Evolutionary conservation across 139 green algal species (phyloP).

Genomic region (Coelastrella sp.): DNA sequence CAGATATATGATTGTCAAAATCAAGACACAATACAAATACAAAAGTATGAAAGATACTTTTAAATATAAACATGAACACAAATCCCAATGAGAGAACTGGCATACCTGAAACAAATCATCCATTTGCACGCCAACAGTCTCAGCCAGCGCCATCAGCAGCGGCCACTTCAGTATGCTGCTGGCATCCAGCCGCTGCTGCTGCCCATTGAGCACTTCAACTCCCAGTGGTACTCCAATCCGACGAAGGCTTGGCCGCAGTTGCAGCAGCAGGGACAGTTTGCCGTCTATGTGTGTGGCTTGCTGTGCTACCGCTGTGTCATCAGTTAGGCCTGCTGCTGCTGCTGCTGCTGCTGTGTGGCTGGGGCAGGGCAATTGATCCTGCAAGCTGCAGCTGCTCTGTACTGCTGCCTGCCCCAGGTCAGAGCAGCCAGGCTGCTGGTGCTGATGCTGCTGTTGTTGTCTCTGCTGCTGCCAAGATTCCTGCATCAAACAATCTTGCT

Average conservation of each 20-base stretch:
- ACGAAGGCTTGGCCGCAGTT: not conserved
- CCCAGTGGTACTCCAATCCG: slow-evolving; percentile 22
- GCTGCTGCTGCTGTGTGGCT: not conserved
- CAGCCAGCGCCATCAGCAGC: slow-evolving; percentile 31
- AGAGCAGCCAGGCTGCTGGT: not conserved
- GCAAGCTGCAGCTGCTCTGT: not conserved
- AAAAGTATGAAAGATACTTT: no score
- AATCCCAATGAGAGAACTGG: not conserved
- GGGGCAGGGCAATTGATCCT: not conserved
- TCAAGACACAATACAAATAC: no score
- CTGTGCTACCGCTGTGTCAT: not conserved
- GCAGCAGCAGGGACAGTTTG: slow-evolving; percentile 32
- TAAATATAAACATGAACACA: no score
- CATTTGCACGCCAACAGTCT: not conserved
- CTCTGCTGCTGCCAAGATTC: not conserved
- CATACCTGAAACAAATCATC: slow-evolving; percentile 40
- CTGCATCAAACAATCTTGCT: not conserved
- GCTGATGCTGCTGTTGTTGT: not conserved
- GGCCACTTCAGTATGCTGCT: slow-evolving; percentile 25
- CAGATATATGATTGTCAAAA: no score
- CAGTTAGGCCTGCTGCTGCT: not conserved
- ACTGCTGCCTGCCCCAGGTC: not conserved
- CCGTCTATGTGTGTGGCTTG: not conserved
- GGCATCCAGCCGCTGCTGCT: not conserved
- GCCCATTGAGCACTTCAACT: slow-evolving; percentile 16